phyloP scores from a whole-genome alignment of 2,329 filamentous ascomycete species.

The Pezicula rhizophila region DNA sequence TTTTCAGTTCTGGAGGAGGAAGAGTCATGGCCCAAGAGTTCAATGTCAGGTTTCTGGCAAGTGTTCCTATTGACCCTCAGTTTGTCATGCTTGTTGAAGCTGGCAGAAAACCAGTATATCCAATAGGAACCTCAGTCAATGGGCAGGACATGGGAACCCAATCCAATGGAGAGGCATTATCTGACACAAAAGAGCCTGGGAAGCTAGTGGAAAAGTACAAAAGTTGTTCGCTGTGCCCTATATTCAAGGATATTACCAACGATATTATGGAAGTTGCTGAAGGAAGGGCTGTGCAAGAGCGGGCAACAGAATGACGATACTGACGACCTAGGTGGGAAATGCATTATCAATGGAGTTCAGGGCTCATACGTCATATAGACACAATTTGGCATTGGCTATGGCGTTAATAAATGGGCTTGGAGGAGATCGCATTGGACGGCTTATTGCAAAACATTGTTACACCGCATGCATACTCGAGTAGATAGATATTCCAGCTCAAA shows the following conservation, averaged over 20 bases:
- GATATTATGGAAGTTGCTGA: constrained; percentile 36
- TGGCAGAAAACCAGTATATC: constrained; percentile 57
- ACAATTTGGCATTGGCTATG: too few species aligned
- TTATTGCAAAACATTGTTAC: too few species aligned
- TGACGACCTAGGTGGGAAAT: neutral
- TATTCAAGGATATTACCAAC: constrained; percentile 61
- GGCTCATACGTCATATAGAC: too few species aligned
- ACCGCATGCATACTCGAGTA: too few species aligned
- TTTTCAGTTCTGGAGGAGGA: constrained; percentile 89
- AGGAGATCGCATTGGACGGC: too few species aligned
- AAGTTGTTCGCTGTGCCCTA: constrained; percentile 61
- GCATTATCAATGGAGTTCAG: neutral
- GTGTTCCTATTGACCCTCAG: constrained; percentile 86
- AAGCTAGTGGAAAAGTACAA: constrained; percentile 66
- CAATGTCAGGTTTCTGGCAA: constrained; percentile 74
- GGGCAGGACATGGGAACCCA: constrained; percentile 44
- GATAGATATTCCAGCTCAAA: too few species aligned
- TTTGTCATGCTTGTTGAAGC: constrained; percentile 86
- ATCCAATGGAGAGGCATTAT: constrained; percentile 22
- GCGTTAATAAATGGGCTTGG: too few species aligned
- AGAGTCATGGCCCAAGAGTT: constrained; percentile 85
- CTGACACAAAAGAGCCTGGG: constrained; percentile 32
- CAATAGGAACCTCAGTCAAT: constrained; percentile 57
- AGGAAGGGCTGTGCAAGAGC: constrained; percentile 1
- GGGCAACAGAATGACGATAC: neutral